Conservation (phyloP, 148 eudicot species). For the Tetragonia tetragonoides region DNA sequence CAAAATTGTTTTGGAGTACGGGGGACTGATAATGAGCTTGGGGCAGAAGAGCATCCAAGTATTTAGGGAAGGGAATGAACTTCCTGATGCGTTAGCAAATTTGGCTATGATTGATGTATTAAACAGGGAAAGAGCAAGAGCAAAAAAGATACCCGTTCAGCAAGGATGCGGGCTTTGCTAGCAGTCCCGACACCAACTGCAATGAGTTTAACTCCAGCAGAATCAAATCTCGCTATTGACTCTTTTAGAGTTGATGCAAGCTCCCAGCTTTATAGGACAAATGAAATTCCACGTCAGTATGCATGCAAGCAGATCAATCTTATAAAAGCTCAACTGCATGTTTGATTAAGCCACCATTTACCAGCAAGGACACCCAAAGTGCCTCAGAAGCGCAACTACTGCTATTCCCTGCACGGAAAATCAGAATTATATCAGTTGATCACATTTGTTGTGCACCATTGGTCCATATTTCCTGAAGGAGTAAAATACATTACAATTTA, state of each 20-base stretch:
- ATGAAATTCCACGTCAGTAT: conserved; percentile 2
- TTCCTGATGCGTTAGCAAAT: no score
- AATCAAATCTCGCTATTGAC: conserved; percentile 57
- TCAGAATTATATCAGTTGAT: background rate
- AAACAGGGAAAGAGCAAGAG: conserved; percentile 22
- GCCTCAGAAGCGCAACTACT: conserved; percentile 85
- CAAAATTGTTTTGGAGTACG: no score
- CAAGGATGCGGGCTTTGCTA: conserved; percentile 74
- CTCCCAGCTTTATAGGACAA: conserved; percentile 67
- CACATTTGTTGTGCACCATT: background rate
- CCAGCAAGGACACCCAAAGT: conserved; percentile 95
- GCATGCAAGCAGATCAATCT: background rate
- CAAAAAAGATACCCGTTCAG: conserved; percentile 56
- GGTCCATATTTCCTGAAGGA: background rate
- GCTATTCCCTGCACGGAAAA: conserved; percentile 64
- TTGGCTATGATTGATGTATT: background rate
- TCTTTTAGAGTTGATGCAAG: conserved; percentile 72
- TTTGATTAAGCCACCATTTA: conserved; percentile 25
- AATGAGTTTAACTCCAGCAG: conserved; percentile 86
- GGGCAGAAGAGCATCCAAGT: no score
- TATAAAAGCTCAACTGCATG: background rate
- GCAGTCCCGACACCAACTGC: conserved; percentile 94
- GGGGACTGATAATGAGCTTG: no score
- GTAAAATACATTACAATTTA: background rate
- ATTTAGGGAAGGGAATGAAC: no score